phyloP scores from a whole-genome alignment of 1,139 yeast species.

The Kluyveromyces sp. region DNA sequence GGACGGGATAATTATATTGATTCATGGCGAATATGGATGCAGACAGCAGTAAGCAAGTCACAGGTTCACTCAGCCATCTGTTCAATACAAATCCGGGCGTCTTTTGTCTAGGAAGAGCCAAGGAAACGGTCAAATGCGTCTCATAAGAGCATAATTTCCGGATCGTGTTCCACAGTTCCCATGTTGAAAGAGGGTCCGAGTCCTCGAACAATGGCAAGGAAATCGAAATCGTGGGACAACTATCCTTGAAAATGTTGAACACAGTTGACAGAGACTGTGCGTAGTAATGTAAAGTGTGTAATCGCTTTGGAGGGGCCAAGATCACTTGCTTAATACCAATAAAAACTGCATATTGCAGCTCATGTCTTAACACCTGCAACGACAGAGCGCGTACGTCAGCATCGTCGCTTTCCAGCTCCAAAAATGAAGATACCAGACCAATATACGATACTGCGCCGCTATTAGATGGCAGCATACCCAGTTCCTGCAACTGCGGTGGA shows the following conservation, averaged over 20 bases:
- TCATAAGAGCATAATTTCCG: slow-evolving; percentile 48
- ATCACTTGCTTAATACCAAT: slow-evolving; percentile 47
- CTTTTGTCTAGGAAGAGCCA: slow-evolving; percentile 46
- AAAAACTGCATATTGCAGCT: slow-evolving; percentile 50
- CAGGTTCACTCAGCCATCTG: slow-evolving; percentile 63
- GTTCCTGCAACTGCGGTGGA: slow-evolving; percentile 36
- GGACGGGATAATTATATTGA: slow-evolving; percentile 53
- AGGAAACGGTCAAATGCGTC: slow-evolving; percentile 45
- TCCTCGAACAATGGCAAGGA: slow-evolving; percentile 36
- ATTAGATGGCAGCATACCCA: slow-evolving; percentile 32
- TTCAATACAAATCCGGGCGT: slow-evolving; percentile 44
- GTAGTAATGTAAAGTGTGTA: slow-evolving; percentile 45
- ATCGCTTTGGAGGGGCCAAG: slow-evolving; percentile 53
- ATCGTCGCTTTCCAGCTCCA: slow-evolving; percentile 51
- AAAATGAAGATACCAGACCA: slow-evolving; percentile 57
- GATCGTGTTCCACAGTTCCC: slow-evolving; percentile 67
- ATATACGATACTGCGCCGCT: slow-evolving; percentile 16
- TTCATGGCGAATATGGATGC: slow-evolving; percentile 49
- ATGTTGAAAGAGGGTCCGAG: slow-evolving; percentile 48
- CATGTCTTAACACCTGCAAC: slow-evolving; percentile 47
- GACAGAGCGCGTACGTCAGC: slow-evolving; percentile 44
- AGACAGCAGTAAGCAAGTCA: slow-evolving; percentile 47
- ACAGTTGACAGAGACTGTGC: slow-evolving; percentile 34
- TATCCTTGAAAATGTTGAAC: slow-evolving; percentile 1
- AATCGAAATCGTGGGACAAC: slow-evolving; percentile 23